Evolutionary conservation across 2,329 filamentous ascomycete genomes (phyloP).

Genomic region (Microcyclospora tardicrescens): DNA sequence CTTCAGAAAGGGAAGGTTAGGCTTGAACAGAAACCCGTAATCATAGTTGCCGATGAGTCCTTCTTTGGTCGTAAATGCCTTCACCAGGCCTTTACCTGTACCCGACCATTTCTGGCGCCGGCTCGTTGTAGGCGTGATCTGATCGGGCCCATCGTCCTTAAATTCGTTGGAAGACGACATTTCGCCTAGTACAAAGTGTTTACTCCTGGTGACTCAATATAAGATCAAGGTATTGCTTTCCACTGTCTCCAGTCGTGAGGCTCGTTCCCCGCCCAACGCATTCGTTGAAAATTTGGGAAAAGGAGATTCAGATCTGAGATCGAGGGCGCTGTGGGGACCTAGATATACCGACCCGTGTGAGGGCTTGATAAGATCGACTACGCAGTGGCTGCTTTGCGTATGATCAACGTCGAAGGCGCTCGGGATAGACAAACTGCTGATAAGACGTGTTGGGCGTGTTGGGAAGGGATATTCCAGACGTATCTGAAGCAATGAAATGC

Average conservation of each 20-base stretch:
- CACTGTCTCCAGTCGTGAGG: slow-evolving; percentile 1
- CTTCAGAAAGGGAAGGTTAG: slow-evolving; percentile 70
- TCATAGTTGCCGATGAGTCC: slow-evolving; percentile 79
- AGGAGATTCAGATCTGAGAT: too few relatives aligned
- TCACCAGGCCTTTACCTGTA: slow-evolving; percentile 27
- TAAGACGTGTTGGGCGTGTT: too few relatives aligned
- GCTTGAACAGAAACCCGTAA: slow-evolving; percentile 77
- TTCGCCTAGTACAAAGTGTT: not conserved
- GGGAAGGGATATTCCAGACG: too few relatives aligned
- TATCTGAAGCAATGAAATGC: too few relatives aligned
- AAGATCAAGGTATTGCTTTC: too few relatives aligned
- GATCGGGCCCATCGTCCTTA: slow-evolving; percentile 32
- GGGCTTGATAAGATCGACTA: too few relatives aligned
- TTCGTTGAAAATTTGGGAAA: too few relatives aligned
- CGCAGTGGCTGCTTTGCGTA: too few relatives aligned
- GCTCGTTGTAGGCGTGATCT: slow-evolving; percentile 30
- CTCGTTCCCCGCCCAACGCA: not conserved
- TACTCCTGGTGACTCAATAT: not conserved
- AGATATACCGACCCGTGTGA: too few relatives aligned
- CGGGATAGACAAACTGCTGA: too few relatives aligned
- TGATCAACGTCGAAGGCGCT: too few relatives aligned
- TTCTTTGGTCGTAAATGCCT: slow-evolving; percentile 39
- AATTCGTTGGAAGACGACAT: slow-evolving; percentile 16
- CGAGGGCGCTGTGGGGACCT: too few relatives aligned
- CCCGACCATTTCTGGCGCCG: slow-evolving; percentile 31